phyloP scores from a whole-genome alignment of 352 stramenopile genomes.

The Phytophthora syringae region DNA sequence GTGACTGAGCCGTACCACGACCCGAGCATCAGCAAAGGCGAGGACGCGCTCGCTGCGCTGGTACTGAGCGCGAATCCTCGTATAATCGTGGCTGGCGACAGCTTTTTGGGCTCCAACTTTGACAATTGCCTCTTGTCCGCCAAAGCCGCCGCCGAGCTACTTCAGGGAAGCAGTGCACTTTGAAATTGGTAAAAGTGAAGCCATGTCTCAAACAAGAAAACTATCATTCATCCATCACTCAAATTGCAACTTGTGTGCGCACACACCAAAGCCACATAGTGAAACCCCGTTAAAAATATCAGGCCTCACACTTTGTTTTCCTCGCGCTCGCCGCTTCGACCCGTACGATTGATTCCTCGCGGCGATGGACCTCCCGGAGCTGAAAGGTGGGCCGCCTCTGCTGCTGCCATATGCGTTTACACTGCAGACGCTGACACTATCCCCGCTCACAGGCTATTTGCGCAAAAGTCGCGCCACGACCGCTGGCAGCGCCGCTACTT shows the following conservation, averaged over 20 bases:
- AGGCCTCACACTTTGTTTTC: conserved; percentile 25
- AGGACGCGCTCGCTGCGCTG: conserved; percentile 27
- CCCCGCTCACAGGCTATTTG: conserved; percentile 76
- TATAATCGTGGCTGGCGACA: conserved; percentile 71
- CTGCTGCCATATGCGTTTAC: neutral
- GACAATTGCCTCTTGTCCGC: conserved; percentile 77
- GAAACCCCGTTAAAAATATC: conserved; percentile 18
- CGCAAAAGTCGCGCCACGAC: conserved; percentile 93
- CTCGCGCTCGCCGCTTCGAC: neutral
- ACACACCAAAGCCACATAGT: conserved; percentile 9
- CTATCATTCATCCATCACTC: conserved; percentile 10
- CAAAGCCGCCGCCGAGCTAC: conserved; percentile 43
- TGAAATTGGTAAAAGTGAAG: conserved; percentile 23
- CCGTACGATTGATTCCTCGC: conserved; percentile 6
- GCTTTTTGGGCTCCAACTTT: conserved; percentile 72
- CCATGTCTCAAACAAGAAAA: conserved; percentile 26
- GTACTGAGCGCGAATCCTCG: conserved; percentile 56
- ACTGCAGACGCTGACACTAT: conserved; percentile 3
- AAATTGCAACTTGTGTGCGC: conserved; percentile 7
- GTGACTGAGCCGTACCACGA: conserved; percentile 56
- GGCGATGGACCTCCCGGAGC: conserved; percentile 77
- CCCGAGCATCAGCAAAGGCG: conserved; percentile 14
- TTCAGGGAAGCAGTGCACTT: conserved; percentile 43
- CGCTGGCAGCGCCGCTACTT: conserved; percentile 98
- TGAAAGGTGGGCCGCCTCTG: conserved; percentile 63